Base-by-base conservation (phyloP, 2,329 filamentous ascomycete genomes). In the Fusarium burgessii region DNA sequence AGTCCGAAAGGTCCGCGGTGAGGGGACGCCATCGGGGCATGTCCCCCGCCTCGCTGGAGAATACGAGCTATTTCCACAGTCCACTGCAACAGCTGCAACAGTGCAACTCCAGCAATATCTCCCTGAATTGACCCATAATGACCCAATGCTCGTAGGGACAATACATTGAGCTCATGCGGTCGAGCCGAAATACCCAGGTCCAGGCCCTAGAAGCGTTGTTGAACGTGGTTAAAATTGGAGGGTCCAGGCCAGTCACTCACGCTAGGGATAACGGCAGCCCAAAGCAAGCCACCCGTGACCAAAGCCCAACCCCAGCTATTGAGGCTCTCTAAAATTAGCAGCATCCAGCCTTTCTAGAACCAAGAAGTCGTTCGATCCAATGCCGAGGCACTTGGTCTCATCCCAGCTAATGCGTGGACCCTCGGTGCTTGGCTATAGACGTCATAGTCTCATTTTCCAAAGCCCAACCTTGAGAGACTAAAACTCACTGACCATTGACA, bases 61-160 rank as follows among this genome's bases (percentile, higher is more conserved):
- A 66, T 66, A 61, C 64, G 55, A 67, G 62, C 35, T 46, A 23
- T 46, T 27, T 23, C 59, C 50, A 56, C 38, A 27, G 13, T 35
- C 35, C 18, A 36, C 41, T 58, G 27, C 27, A 58, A 35, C 18
- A 36, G 33, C 41, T 58, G 27, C 27, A 58, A 35, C 18, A 36
- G 33, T 41, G 27, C 35, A 58, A 35, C 35, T 29, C 27, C 17
- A 32, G 32, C 7, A 18, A 32, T n/a, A 9, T 43, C 56, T 42
- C 43, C 42, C 29, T 61, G 20, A 10, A 49, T 40, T 33, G 38
- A 13, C 32, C 33, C 41, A 57, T 17, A 42, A 12, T 23, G 13
- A 42, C 18, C 6, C 35, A 32, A 15, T 58, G n/a, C 14, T 33
- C 36, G 13, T 8, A 35, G 33, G 8, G 15, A 35, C 8, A 38